These are phyloP conservation scores for Cylindrodendrum hubeiense DNA, from an alignment of 2,329 filamentous ascomycete species.

Conservation along the genomic window DNA sequence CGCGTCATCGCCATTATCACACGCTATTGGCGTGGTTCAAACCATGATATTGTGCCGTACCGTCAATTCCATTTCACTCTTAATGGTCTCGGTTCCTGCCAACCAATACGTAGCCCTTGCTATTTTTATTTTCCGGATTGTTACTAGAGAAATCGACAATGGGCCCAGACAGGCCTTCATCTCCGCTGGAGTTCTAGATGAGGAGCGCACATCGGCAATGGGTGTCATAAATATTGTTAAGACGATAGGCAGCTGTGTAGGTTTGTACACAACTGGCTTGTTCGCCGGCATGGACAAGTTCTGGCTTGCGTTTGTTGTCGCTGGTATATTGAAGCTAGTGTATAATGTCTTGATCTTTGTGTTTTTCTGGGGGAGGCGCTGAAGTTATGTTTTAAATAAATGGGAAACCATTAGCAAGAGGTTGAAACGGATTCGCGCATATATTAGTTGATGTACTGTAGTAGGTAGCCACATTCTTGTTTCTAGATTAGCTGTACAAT, in stretches of 20 bases:
- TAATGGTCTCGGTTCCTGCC: conserved; percentile 34
- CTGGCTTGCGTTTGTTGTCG: conserved; percentile 39
- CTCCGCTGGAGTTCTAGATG: conserved; percentile 34
- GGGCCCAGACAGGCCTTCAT: conserved; percentile 38
- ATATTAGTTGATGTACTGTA: too few species aligned
- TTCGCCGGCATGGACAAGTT: conserved; percentile 37
- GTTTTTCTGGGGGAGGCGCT: conserved; percentile 36
- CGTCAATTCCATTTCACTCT: conserved; percentile 34
- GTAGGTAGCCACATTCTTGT: too few species aligned
- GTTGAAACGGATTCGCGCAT: too few species aligned
- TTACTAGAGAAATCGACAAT: conserved; percentile 38
- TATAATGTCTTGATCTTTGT: conserved; percentile 39
- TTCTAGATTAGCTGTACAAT: too few species aligned
- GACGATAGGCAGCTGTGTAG: conserved; percentile 37
- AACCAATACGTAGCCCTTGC: conserved; percentile 36
- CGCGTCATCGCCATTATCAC: conserved; percentile 32
- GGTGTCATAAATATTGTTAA: conserved; percentile 41
- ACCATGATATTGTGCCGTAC: conserved; percentile 41
- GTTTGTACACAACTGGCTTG: conserved; percentile 33
- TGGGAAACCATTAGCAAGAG: too few species aligned
- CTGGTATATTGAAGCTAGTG: conserved; percentile 30
- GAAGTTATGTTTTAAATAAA: neutral
- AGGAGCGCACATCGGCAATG: conserved; percentile 39
- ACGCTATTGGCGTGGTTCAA: conserved; percentile 35
- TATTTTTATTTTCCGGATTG: conserved; percentile 39